Percentiles rank a stretch among this genome's conserved stretches.
Evolutionary conservation across 2,329 filamentous ascomycete genomes (phyloP).

Genomic region (Fusarium metavorans): DNA sequence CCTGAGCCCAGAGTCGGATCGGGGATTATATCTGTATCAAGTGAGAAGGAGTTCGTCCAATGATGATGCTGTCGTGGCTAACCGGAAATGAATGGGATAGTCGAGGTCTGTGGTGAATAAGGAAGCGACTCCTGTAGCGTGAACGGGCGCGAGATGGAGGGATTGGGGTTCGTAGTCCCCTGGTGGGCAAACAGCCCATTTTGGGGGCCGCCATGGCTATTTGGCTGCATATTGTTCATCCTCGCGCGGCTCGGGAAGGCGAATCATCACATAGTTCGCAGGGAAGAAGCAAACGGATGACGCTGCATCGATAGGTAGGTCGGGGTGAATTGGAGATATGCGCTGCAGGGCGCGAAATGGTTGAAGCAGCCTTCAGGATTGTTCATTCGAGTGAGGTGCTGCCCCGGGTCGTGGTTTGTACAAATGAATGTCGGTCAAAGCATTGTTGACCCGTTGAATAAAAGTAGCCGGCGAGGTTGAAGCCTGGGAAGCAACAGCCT

Average conservation of each 20-base stretch:
- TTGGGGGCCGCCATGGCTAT: conserved; percentile 46
- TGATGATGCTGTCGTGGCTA: conserved; percentile 40
- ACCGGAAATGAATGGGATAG: conserved; percentile 84
- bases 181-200: conserved; percentile 50
- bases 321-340: conserved; percentile 22
- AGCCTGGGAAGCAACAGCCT: conserved; percentile 43
- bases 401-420: not conserved
- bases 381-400: conserved; percentile 1
- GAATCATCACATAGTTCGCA: conserved; percentile 48
- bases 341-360: conserved; percentile 10
- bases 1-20: conserved; percentile 70
- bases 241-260: conserved; percentile 44
- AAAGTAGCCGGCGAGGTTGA: conserved; percentile 34
- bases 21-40: conserved; percentile 71
- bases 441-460: conserved; percentile 36
- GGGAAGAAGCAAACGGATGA: conserved; percentile 43
- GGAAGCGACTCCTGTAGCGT: conserved; percentile 81
- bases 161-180: conserved; percentile 38
- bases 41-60: conserved; percentile 27
- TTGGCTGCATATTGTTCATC: conserved; percentile 48
- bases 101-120: conserved; percentile 85
- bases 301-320: conserved; percentile 42
- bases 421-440: conserved; percentile 37
- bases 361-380: not conserved
- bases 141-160: conserved; percentile 60